Conservation (phyloP, 2,329 filamentous ascomycete species). For the Knoxdaviesia capensis region DNA sequence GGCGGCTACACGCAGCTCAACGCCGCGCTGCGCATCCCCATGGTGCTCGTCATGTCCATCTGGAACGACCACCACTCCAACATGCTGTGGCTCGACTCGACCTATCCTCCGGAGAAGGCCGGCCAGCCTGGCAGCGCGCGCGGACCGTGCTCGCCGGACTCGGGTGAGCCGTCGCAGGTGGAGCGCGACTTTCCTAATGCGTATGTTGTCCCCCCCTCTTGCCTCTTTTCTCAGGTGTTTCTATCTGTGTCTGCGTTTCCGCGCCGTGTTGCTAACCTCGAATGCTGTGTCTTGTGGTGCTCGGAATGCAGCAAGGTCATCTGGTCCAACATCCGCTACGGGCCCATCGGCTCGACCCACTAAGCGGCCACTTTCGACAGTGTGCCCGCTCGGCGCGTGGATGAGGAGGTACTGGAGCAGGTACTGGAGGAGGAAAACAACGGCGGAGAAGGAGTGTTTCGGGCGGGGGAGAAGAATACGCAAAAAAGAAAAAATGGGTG, state of each 20-base stretch:
- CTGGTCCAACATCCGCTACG: slow-evolving; percentile 29
- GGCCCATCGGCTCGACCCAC: slow-evolving; percentile 23
- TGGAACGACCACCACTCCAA: slow-evolving; percentile 36
- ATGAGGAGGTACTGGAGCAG: background rate
- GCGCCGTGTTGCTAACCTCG: too few relatives aligned
- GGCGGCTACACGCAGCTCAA: slow-evolving; percentile 37
- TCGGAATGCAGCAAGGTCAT: slow-evolving; percentile 15
- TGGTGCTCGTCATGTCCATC: slow-evolving; percentile 44
- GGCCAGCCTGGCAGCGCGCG: slow-evolving; percentile 9
- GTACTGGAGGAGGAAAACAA: too few relatives aligned
- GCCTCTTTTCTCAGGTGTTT: too few relatives aligned
- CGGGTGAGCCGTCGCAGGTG: slow-evolving; percentile 9
- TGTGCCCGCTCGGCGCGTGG: too few relatives aligned
- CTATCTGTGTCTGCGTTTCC: too few relatives aligned
- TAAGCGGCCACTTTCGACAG: too few relatives aligned
- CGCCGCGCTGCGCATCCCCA: slow-evolving; percentile 30
- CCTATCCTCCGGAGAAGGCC: slow-evolving; percentile 29
- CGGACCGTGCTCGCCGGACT: slow-evolving; percentile 8
- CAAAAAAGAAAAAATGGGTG: too few relatives aligned
- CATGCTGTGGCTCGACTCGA: slow-evolving; percentile 60
- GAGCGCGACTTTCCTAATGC: background rate
- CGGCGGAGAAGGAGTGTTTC: too few relatives aligned
- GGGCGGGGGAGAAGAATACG: too few relatives aligned
- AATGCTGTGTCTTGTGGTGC: background rate
- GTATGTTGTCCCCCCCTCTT: too few relatives aligned